Conservation (phyloP, 176 grass and related monocot genomes). For the Ampelocalamus luodianensis region DNA sequence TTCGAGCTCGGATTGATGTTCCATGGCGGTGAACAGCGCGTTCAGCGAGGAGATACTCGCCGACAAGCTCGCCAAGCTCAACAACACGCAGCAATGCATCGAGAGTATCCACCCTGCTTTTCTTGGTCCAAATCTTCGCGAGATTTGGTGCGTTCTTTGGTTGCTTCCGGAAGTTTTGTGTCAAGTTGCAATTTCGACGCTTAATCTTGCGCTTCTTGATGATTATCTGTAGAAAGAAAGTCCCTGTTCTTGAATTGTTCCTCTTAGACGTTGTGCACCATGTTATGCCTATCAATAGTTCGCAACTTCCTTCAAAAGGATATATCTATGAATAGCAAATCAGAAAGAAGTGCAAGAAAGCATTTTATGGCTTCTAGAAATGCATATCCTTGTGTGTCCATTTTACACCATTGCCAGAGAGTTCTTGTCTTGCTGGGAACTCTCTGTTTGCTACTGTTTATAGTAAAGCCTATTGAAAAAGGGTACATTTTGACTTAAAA, state of each 20-base stretch:
- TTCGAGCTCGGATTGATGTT: slow-evolving; percentile 39
- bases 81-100: slow-evolving; percentile 99
- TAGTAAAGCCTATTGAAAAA: slow-evolving; percentile 28
- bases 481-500: slow-evolving; percentile 7
- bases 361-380: slow-evolving; percentile 11
- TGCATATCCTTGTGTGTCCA: slow-evolving; percentile 5
- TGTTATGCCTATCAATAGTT: slow-evolving; percentile 3
- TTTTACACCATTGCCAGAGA: slow-evolving; percentile 15
- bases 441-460: slow-evolving; percentile 19
- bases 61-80: slow-evolving; percentile 94
- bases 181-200: slow-evolving; percentile 29
- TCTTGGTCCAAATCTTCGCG: slow-evolving; percentile 12
- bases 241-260: slow-evolving; percentile 1
- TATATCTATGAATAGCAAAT: slow-evolving; percentile 5
- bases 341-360: not conserved
- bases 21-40: slow-evolving; percentile 71
- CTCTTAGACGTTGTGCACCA: not conserved
- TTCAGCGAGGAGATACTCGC: slow-evolving; percentile 92
- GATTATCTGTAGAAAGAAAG: not conserved
- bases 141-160: slow-evolving; percentile 30
- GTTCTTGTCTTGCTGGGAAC: slow-evolving; percentile 15
- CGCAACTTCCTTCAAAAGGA: slow-evolving; percentile 17
- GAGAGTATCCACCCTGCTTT: slow-evolving; percentile 76
- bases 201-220: not conserved
- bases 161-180: slow-evolving; percentile 5